phyloP scores from a whole-genome alignment of 352 stramenopile species.

The Phytophthora constricta region DNA sequence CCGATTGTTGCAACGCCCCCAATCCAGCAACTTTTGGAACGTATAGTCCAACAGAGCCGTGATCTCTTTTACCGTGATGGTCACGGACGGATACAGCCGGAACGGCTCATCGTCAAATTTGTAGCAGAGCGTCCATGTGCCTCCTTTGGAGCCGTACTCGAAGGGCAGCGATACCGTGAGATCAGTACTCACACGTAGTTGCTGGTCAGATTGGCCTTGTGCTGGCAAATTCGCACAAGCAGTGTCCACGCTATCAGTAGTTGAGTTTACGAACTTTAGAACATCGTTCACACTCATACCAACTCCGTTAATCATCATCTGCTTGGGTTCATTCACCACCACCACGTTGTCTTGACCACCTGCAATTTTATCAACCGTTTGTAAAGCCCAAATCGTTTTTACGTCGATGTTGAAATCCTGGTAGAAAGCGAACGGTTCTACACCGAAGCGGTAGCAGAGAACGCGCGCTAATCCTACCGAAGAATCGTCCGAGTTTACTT shows the following conservation, averaged over 20 bases:
- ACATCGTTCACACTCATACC: slow-evolving; percentile 54
- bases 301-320: slow-evolving; percentile 60
- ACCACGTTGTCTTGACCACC: slow-evolving; percentile 46
- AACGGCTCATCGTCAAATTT: slow-evolving; percentile 66
- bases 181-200: slow-evolving; percentile 50
- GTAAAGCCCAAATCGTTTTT: slow-evolving; percentile 62
- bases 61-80: slow-evolving; percentile 60
- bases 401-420: slow-evolving; percentile 61
- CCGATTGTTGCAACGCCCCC: slow-evolving; percentile 54
- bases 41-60: slow-evolving; percentile 49
- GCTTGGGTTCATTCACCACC: slow-evolving; percentile 66
- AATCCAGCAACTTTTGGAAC: slow-evolving; percentile 34
- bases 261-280: slow-evolving; percentile 57
- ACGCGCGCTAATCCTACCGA: slow-evolving; percentile 49
- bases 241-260: slow-evolving; percentile 20
- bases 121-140: slow-evolving; percentile 66
- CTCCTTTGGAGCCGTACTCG: slow-evolving; percentile 53
- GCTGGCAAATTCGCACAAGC: slow-evolving; percentile 48
- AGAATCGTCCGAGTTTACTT: slow-evolving; percentile 38
- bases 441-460: slow-evolving; percentile 70
- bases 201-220: slow-evolving; percentile 41
- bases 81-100: slow-evolving; percentile 49
- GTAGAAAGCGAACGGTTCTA: slow-evolving; percentile 64
- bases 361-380: slow-evolving; percentile 24
- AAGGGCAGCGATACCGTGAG: slow-evolving; percentile 61